Evolutionary conservation across 345 rosid genomes (phyloP).

Genomic region (Euphorbia peplus): DNA sequence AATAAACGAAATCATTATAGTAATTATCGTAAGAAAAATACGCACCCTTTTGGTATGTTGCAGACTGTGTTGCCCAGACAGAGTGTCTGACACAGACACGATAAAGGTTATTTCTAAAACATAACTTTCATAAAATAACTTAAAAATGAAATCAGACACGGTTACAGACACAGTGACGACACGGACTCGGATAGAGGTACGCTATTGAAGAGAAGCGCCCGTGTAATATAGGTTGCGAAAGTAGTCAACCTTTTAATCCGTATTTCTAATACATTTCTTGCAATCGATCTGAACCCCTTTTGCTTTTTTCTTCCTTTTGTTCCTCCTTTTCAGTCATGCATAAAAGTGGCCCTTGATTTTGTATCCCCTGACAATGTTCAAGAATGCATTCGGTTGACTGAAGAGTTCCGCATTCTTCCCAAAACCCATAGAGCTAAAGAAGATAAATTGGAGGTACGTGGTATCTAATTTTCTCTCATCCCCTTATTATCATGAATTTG

Average conservation of each 20-base stretch:
- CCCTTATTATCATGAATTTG: constrained; percentile 1
- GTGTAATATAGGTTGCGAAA: not conserved
- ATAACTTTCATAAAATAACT: too few species aligned
- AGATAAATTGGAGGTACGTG: constrained; percentile 46
- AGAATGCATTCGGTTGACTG: constrained; percentile 46
- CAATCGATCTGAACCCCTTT: not conserved
- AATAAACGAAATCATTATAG: too few species aligned
- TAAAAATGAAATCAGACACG: too few species aligned
- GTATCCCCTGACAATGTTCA: constrained; percentile 50
- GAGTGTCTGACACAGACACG: too few species aligned
- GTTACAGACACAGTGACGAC: too few species aligned
- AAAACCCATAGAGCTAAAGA: constrained; percentile 40
- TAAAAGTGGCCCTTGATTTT: constrained; percentile 50
- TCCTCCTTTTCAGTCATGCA: constrained; percentile 45
- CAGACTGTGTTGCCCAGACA: too few species aligned
- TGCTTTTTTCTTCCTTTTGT: not conserved
- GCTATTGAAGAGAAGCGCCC: too few species aligned
- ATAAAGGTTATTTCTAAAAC: too few species aligned
- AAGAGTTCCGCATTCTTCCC: constrained; percentile 49
- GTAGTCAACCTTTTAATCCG: not conserved
- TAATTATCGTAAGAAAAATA: too few species aligned
- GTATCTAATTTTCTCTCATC: not conserved
- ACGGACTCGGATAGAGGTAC: too few species aligned
- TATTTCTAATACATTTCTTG: not conserved
- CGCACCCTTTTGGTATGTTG: too few species aligned